These are phyloP conservation scores for Pythium monospermum DNA, from an alignment of 352 stramenopile genomes.

Conservation along the genomic window DNA sequence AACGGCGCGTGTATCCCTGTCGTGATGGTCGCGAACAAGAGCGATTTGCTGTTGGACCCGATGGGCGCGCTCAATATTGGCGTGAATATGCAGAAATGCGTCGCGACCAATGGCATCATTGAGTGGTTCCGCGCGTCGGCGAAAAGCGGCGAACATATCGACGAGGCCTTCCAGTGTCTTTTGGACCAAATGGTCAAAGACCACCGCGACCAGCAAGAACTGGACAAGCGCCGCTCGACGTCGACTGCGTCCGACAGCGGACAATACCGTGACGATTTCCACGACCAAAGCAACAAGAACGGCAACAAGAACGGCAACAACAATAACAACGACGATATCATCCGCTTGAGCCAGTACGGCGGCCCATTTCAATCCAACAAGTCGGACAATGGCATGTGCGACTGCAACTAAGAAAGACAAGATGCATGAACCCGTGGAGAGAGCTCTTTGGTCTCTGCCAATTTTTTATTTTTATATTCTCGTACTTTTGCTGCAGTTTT, in stretches of 20 bases:
- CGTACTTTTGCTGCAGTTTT: too few relatives aligned
- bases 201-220: constrained; percentile 31
- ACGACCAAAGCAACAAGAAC: neutral
- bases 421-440: neutral
- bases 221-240: neutral
- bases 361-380: constrained; percentile 14
- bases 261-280: neutral
- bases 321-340: constrained; percentile 27
- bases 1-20: constrained; percentile 50
- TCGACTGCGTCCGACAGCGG: neutral
- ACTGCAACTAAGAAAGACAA: constrained; percentile 11
- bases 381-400: constrained; percentile 10
- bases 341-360: constrained; percentile 35
- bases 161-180: constrained; percentile 57
- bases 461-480: neutral
- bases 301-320: constrained; percentile 1
- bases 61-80: constrained; percentile 64
- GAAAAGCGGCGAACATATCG: constrained; percentile 60
- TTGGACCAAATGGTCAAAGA: constrained; percentile 55
- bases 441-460: neutral
- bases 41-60: constrained; percentile 68
- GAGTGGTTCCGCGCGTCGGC: constrained; percentile 77
- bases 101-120: constrained; percentile 60
- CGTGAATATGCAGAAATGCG: constrained; percentile 84
- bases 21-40: constrained; percentile 85